These are phyloP conservation scores for Phytophthora tentaculata DNA, from an alignment of 352 stramenopile genomes.

Conservation along the genomic window DNA sequence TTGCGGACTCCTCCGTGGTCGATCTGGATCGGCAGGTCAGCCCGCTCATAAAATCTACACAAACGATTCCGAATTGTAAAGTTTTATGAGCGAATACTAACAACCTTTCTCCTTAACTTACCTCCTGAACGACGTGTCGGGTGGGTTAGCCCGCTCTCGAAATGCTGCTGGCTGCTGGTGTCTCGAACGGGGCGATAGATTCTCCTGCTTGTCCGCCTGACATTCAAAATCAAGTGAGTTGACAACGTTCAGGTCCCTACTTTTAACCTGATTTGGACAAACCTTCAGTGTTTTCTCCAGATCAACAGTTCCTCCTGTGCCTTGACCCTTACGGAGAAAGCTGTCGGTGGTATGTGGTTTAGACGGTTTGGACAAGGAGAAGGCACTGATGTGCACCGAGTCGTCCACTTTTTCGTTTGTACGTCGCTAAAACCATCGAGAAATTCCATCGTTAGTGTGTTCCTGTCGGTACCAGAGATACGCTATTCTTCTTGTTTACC, in stretches of 20 bases:
- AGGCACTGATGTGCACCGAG: slow-evolving; percentile 75
- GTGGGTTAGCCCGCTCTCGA: slow-evolving; percentile 93
- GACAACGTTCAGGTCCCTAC: neutral
- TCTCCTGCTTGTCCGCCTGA: slow-evolving; percentile 48
- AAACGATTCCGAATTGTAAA: neutral
- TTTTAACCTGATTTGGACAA: neutral
- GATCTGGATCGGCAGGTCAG: slow-evolving; percentile 97
- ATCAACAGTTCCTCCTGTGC: slow-evolving; percentile 85
- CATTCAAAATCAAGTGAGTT: slow-evolving; percentile 6
- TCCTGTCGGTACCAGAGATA: neutral
- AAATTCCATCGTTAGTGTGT: neutral
- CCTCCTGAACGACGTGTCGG: slow-evolving; percentile 85
- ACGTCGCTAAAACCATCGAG: slow-evolving; percentile 50
- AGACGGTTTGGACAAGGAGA: slow-evolving; percentile 92
- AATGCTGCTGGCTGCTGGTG: slow-evolving; percentile 84
- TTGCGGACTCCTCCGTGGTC: slow-evolving; percentile 96
- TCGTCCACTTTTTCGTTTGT: slow-evolving; percentile 80
- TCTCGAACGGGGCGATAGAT: slow-evolving; percentile 53
- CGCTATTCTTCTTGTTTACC: slow-evolving; percentile 27
- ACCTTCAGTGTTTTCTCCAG: slow-evolving; percentile 60
- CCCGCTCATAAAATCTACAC: slow-evolving; percentile 90
- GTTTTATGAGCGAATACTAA: neutral
- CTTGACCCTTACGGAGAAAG: slow-evolving; percentile 93
- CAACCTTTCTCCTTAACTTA: slow-evolving; percentile 10
- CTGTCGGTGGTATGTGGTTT: slow-evolving; percentile 83